Evolutionary conservation across 2,329 filamentous ascomycete species (phyloP).

Genomic region (Neurospora sp.): DNA sequence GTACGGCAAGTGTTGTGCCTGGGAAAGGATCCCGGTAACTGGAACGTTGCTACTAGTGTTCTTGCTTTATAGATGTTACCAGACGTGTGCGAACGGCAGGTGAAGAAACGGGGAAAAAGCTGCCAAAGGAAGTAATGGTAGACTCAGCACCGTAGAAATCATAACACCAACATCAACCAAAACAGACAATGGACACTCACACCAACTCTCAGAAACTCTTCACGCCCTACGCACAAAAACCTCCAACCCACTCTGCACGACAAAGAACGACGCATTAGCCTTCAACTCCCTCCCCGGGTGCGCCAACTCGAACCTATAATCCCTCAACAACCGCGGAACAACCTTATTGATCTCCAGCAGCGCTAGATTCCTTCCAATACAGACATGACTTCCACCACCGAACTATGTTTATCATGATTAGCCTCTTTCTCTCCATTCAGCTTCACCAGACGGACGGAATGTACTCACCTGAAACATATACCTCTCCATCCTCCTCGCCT

Average conservation of each 20-base stretch:
- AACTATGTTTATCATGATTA: conserved; percentile 26
- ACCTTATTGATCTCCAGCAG: conserved; percentile 51
- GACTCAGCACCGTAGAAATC: too few species aligned
- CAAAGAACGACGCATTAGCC: conserved; percentile 49
- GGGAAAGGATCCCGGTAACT: not conserved
- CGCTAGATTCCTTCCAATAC: conserved; percentile 45
- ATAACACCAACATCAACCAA: too few species aligned
- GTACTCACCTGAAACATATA: conserved; percentile 43
- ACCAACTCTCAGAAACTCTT: too few species aligned
- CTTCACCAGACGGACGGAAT: too few species aligned
- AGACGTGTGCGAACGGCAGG: not conserved
- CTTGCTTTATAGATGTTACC: not conserved
- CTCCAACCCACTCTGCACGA: conserved; percentile 46
- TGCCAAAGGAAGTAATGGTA: too few species aligned
- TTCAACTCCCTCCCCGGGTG: conserved; percentile 38
- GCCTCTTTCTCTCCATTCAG: too few species aligned
- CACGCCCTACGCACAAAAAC: conserved; percentile 30
- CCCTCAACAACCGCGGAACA: conserved; percentile 41
- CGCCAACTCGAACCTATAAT: conserved; percentile 43
- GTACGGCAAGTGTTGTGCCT: not conserved
- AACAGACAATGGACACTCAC: too few species aligned
- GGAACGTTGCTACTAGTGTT: not conserved
- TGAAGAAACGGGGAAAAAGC: too few species aligned
- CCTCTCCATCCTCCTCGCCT: conserved; percentile 37
- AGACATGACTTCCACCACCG: conserved; percentile 43